Conservation (phyloP, 2,329 filamentous ascomycete species). For the Alternaria sp. region DNA sequence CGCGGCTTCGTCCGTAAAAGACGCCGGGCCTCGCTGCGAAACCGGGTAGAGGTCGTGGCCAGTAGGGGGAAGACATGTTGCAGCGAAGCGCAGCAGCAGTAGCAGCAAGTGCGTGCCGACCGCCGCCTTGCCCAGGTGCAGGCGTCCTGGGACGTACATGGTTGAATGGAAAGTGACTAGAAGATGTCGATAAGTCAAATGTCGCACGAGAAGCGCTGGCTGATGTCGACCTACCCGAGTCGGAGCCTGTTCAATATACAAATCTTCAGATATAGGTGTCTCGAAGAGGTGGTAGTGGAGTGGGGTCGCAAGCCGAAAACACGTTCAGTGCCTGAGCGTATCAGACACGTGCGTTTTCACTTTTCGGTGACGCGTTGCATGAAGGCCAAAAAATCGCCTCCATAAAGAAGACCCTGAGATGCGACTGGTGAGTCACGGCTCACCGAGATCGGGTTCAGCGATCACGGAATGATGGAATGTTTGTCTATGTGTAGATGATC, state of each 20-base stretch:
- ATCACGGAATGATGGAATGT: background rate
- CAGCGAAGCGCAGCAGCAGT: background rate
- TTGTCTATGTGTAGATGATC: background rate
- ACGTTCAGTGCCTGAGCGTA: background rate
- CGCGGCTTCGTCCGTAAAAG: background rate
- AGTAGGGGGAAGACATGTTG: background rate
- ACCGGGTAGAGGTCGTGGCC: background rate
- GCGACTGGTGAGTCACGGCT: background rate
- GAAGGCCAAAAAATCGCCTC: background rate
- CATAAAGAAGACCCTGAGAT: background rate
- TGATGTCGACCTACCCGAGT: background rate
- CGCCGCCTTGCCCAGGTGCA: background rate
- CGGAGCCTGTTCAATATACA: background rate
- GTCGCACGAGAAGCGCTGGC: background rate
- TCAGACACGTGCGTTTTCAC: background rate
- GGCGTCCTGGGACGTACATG: background rate
- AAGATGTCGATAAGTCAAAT: background rate
- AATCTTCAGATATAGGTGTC: background rate
- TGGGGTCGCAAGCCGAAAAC: background rate
- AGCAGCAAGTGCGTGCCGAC: background rate
- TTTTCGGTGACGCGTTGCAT: background rate
- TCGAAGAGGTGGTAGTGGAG: background rate
- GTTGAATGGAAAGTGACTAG: background rate
- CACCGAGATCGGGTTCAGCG: background rate
- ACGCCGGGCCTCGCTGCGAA: background rate